A percentile compares a stretch with the other conserved stretches of the same genome.
Conservation (phyloP, 2,329 filamentous ascomycete genomes). For the Claviceps sp. region DNA sequence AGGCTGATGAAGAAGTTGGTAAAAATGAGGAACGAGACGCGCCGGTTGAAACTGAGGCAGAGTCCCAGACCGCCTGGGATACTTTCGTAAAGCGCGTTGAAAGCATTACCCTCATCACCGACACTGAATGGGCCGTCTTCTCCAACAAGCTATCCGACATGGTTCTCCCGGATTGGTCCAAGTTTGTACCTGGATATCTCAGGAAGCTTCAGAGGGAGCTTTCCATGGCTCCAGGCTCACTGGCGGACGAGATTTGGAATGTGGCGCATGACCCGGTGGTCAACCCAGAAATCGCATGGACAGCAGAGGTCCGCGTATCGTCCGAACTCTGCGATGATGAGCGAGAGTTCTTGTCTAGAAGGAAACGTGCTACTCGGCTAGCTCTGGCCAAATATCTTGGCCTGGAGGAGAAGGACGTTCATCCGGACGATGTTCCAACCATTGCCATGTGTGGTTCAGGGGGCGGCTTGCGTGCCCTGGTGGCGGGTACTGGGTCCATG, state of each 20-base stretch:
- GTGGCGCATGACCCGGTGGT: conserved; percentile 74
- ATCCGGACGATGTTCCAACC: conserved; percentile 81
- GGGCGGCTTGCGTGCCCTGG: conserved; percentile 76
- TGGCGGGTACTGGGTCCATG: conserved; percentile 81
- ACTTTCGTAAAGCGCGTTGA: conserved; percentile 34
- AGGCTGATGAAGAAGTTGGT: no score
- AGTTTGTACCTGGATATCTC: conserved; percentile 59
- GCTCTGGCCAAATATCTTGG: conserved; percentile 74
- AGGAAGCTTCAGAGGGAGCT: conserved; percentile 78
- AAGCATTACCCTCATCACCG: conserved; percentile 38
- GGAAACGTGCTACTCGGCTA: conserved; percentile 53
- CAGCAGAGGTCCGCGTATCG: conserved; percentile 72
- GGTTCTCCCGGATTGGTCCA: conserved; percentile 75
- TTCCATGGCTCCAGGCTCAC: conserved; percentile 72
- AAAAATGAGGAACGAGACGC: conserved; percentile 9
- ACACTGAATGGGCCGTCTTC: conserved; percentile 40
- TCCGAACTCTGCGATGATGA: conserved; percentile 73
- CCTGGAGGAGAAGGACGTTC: conserved; percentile 65
- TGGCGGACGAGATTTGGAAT: conserved; percentile 86
- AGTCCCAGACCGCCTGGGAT: conserved; percentile 30
- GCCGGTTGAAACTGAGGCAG: conserved; percentile 9
- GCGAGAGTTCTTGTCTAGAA: conserved; percentile 54
- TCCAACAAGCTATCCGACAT: conserved; percentile 51
- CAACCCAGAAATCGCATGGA: conserved; percentile 77
- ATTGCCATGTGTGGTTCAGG: conserved; percentile 94